Evolutionary conservation across 1,139 yeast species (phyloP), one percentile per base, ranked within the genome.

Genomic region (Sugiyamaella pinicola): DNA sequence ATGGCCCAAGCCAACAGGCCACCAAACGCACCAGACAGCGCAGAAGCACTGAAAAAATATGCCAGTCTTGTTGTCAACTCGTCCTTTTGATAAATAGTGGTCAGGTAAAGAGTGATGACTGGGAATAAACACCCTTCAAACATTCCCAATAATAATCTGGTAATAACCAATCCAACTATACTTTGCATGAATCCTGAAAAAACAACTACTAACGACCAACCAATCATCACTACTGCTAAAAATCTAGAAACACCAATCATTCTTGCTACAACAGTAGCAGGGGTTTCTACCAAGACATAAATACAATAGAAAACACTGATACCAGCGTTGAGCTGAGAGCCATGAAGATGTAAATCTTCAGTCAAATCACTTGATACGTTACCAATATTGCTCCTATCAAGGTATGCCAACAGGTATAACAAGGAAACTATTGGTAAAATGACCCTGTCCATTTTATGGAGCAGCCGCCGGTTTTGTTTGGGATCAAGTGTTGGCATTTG

Each of bases 341-440:
- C 80, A 2, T 65, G 58, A 52, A 83, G 71, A 1, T 74, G 70
- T 52, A 82, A 66, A 57, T 82, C 86, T 13, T 65, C 43, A 74
- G 61, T 35, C 5, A 46, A 28, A 15, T 37, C 37, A 13, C 24
- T 38, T 7, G 58, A 51, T 13, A 51, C 48, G 22, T 76, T 76
- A 2, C 85, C 85, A 58, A 83, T 79, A 62, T 81, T 82, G 58
- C 81, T 79, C 59, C 85, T 70, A 66, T 83, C 88, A 55, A 83
- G 70, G 61, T 75, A 80, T 57, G 81, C 77, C 55, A 82, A 69
- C 52, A 81, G 72, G 58, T 81, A 81, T 51, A 81, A 71, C 45
- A 76, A 61, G n/a, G 79, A 75, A 37, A 80, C 69, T 38, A 49
- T 59, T 8, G 59, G 37, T 5, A 61, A 29, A 19, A 55, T 47